phyloP scores from a whole-genome alignment of 177 flowering plant species.

The Tripterygium wilfordii region DNA sequence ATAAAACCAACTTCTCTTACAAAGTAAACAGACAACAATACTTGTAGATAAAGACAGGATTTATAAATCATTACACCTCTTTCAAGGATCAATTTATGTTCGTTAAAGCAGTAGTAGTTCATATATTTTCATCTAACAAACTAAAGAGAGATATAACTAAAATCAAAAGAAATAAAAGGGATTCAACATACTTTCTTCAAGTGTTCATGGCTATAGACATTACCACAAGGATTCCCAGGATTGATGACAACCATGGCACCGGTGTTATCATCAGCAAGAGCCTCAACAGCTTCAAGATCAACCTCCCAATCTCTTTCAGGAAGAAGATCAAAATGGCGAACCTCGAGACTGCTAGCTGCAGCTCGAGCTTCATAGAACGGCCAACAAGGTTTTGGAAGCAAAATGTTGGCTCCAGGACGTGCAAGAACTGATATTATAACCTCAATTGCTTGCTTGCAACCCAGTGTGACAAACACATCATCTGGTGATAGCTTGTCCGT shows the following conservation, averaged over 20 bases:
- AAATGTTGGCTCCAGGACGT: constrained; percentile 38
- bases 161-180: background rate
- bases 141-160: background rate
- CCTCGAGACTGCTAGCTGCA: constrained; percentile 19
- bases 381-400: constrained; percentile 47
- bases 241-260: constrained; percentile 27
- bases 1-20: no score
- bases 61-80: no score
- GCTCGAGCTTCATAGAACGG: constrained; percentile 36
- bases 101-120: no score
- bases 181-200: constrained; percentile 16
- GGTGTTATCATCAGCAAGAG: constrained; percentile 30
- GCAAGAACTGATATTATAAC: constrained; percentile 25
- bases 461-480: constrained; percentile 36
- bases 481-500: constrained; percentile 31
- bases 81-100: no score
- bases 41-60: no score
- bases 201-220: constrained; percentile 20
- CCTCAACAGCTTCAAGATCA: constrained; percentile 23
- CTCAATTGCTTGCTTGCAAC: constrained; percentile 42
- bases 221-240: constrained; percentile 35
- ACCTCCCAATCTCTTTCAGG: constrained; percentile 32
- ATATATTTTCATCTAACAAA: no score
- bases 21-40: background rate
- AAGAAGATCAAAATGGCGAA: constrained; percentile 38